These are phyloP conservation scores for Xylaria grammica DNA, from an alignment of 495 filamentous ascomycete species.

Conservation along the genomic window DNA sequence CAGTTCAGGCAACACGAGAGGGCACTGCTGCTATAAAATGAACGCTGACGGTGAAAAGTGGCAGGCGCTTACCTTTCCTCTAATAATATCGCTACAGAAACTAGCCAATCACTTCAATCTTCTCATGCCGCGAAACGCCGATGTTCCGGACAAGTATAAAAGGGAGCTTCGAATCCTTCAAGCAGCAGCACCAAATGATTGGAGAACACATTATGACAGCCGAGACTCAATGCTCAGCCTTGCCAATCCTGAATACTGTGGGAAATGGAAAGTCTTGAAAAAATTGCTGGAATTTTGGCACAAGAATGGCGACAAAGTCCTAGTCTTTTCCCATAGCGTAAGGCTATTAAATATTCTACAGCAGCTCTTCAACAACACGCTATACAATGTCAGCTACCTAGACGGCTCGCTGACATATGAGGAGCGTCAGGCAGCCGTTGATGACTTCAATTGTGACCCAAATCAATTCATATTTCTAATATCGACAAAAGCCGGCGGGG, in stretches of 20 bases:
- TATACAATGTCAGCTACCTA: constrained; percentile 90
- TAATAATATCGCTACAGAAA: constrained; percentile 80
- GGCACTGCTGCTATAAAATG: constrained; percentile 77
- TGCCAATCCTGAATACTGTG: constrained; percentile 90
- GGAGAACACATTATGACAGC: constrained; percentile 74
- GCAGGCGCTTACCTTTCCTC: constrained; percentile 85
- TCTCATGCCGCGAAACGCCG: constrained; percentile 73
- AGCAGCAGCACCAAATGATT: constrained; percentile 74
- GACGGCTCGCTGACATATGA: constrained; percentile 88
- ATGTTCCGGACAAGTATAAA: constrained; percentile 75
- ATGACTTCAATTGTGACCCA: constrained; percentile 91
- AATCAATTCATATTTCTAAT: constrained; percentile 94
- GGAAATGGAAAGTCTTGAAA: constrained; percentile 93
- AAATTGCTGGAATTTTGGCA: constrained; percentile 92
- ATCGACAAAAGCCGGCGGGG: constrained; percentile 87
- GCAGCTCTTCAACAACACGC: constrained; percentile 84
- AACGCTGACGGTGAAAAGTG: constrained; percentile 68
- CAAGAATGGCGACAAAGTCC: constrained; percentile 85
- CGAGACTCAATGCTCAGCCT: constrained; percentile 82
- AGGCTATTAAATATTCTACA: constrained; percentile 84
- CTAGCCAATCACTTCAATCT: constrained; percentile 91
- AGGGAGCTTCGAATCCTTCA: constrained; percentile 81
- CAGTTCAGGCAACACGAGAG: constrained; percentile 68
- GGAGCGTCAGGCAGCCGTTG: constrained; percentile 79
- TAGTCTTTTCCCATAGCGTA: constrained; percentile 90